These are phyloP conservation scores for Globisporangium cylindrosporum DNA, from an alignment of 352 stramenopile genomes.

Conservation along the genomic window DNA sequence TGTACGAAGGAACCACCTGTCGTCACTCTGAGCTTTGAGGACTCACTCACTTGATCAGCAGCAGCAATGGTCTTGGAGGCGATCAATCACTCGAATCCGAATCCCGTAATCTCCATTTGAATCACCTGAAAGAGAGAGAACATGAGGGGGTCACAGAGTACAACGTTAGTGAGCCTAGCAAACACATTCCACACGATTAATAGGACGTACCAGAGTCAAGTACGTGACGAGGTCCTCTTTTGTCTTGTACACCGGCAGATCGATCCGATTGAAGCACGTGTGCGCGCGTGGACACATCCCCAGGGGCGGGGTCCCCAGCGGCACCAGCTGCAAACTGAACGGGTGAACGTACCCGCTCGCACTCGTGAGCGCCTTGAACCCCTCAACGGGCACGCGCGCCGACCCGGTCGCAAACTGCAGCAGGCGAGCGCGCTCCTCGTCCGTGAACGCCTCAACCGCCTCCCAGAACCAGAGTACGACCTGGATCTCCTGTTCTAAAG, in stretches of 20 bases:
- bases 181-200: no score
- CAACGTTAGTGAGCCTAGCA: slow-evolving; percentile 14
- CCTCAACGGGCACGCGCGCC: slow-evolving; percentile 90
- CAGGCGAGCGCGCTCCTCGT: slow-evolving; percentile 93
- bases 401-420: slow-evolving; percentile 98
- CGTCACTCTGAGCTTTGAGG: not conserved
- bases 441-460: slow-evolving; percentile 75
- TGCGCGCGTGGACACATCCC: slow-evolving; percentile 78
- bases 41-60: not conserved
- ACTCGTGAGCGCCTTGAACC: slow-evolving; percentile 77
- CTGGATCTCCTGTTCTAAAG: slow-evolving; percentile 49
- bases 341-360: slow-evolving; percentile 75
- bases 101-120: slow-evolving; percentile 89
- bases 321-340: slow-evolving; percentile 78
- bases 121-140: slow-evolving; percentile 42
- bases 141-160: slow-evolving; percentile 35
- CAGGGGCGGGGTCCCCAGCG: slow-evolving; percentile 36
- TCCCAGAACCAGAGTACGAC: slow-evolving; percentile 92
- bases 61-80: not conserved
- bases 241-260: slow-evolving; percentile 75
- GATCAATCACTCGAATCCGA: slow-evolving; percentile 38
- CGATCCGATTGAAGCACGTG: slow-evolving; percentile 89
- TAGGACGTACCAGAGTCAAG: slow-evolving; percentile 72
- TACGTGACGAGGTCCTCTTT: slow-evolving; percentile 86
- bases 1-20: not conserved